phyloP scores from a whole-genome alignment of 1,284 basidiomycete genomes.

The Marasmius tenuissimus region DNA sequence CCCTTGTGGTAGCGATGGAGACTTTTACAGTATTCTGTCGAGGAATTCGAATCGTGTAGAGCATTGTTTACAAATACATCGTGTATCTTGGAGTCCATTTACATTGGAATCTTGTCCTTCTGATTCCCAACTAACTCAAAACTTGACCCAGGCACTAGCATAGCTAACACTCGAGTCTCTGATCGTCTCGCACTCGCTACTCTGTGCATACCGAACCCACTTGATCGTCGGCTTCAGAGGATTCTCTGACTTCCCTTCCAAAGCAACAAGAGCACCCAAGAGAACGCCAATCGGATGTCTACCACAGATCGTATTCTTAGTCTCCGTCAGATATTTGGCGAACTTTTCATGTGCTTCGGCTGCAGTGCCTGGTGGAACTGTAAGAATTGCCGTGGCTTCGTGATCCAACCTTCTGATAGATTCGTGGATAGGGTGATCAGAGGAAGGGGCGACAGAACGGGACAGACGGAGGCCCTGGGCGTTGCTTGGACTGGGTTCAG shows the following conservation, averaged over 20 bases:
- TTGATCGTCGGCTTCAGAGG: slow-evolving; percentile 44
- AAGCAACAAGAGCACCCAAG: slow-evolving; percentile 67
- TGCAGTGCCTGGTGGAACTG: slow-evolving; percentile 54
- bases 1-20: too few relatives aligned
- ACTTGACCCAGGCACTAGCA: slow-evolving; percentile 80
- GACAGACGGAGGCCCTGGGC: slow-evolving; percentile 53
- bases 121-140: slow-evolving; percentile 28
- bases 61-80: too few relatives aligned
- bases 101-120: too few relatives aligned
- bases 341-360: slow-evolving; percentile 64
- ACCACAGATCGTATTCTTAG: slow-evolving; percentile 97
- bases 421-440: slow-evolving; percentile 59
- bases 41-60: too few relatives aligned
- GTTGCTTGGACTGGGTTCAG: slow-evolving; percentile 56
- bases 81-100: too few relatives aligned
- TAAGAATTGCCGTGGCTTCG: slow-evolving; percentile 76
- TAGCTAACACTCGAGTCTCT: slow-evolving; percentile 94
- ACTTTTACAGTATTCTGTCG: too few relatives aligned
- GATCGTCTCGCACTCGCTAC: slow-evolving; percentile 68
- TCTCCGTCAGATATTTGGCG: slow-evolving; percentile 73
- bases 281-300: slow-evolving; percentile 94
- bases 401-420: slow-evolving; percentile 79
- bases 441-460: slow-evolving; percentile 36
- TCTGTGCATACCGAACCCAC: slow-evolving; percentile 94
- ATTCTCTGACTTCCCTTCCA: slow-evolving; percentile 50